Evolutionary conservation across 345 rosid species (phyloP), one percentile per base, ranked within the genome.

Genomic region (Boechera divaricarpa): DNA sequence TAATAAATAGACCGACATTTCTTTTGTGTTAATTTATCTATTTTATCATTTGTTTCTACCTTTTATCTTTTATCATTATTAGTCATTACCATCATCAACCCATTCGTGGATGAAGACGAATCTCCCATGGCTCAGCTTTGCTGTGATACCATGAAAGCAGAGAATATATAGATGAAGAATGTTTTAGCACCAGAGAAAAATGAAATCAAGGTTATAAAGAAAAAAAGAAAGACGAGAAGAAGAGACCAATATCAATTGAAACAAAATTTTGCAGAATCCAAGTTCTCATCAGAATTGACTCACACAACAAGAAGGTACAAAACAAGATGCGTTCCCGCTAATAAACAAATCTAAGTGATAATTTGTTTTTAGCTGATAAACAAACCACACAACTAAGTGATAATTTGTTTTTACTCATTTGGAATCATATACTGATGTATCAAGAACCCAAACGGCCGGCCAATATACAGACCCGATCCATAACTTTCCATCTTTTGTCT

Each of bases 401-500:
- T 31, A 15, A 24, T 32, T 3, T 38, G 0, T 10, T 2, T 21
- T 21, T 7, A 59, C 44, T 77, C 41, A 77, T 41, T 55, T 62
- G 45, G 41, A 32, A 28, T 42, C 65, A 18, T 31, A 75, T 38
- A 59, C 68, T 21, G 68, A 59, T 29, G 51, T 67, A 48, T 75
- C 72, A 74, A 61, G 67, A 12, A 87, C 62, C 68, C 84, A 90
- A 61, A 89, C 32, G 35, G 81, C 85, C 6, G 97, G 90, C 84
- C 70, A 75, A 70, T 56, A 67, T 24, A 86, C 85, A 26, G 94
- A 89, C 0, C 89, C 97, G 2, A 89, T 38, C 97, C 97, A 91
- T 55, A 79, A 28, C 66, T 78, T 79, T 4, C 79, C 79, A 10
- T 88, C 88, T 54, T 85, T 79, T 49, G 81, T 80, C 76, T 89